These are phyloP conservation scores for Fusarium coffeatum DNA, from an alignment of 2,329 filamentous ascomycete species.

Conservation along the genomic window DNA sequence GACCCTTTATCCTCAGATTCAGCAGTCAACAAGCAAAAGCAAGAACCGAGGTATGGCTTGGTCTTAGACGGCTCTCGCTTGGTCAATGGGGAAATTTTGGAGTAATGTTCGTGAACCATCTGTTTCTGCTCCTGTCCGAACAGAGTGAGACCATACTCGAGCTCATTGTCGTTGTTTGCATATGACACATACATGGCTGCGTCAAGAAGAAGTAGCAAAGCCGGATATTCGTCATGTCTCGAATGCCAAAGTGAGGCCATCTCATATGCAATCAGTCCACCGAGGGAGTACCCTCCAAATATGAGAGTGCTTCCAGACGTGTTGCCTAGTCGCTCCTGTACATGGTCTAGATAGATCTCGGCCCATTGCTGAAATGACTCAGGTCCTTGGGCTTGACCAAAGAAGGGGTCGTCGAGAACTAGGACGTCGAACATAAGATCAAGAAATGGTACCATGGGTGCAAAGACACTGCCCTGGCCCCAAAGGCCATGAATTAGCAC, in stretches of 20 bases:
- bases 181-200: not conserved
- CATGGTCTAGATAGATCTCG: not conserved
- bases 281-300: not conserved
- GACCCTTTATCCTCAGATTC: not conserved
- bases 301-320: not conserved
- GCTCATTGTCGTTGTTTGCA: not conserved
- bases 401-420: not conserved
- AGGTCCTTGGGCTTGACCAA: not conserved
- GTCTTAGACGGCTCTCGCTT: not conserved
- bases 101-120: not conserved
- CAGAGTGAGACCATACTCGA: not conserved
- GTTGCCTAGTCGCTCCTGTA: not conserved
- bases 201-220: not conserved
- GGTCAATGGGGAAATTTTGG: not conserved
- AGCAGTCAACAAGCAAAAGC: not conserved
- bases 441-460: not conserved
- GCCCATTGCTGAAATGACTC: constrained; percentile 1
- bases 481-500: constrained; percentile 1
- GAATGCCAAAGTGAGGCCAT: constrained; percentile 1
- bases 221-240: not conserved
- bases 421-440: not conserved
- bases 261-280: not conserved
- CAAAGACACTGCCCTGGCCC: not conserved
- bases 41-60: not conserved
- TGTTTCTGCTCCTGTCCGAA: not conserved